phyloP scores from a whole-genome alignment of 1,284 basidiomycete species.

The Sutorius eximius region DNA sequence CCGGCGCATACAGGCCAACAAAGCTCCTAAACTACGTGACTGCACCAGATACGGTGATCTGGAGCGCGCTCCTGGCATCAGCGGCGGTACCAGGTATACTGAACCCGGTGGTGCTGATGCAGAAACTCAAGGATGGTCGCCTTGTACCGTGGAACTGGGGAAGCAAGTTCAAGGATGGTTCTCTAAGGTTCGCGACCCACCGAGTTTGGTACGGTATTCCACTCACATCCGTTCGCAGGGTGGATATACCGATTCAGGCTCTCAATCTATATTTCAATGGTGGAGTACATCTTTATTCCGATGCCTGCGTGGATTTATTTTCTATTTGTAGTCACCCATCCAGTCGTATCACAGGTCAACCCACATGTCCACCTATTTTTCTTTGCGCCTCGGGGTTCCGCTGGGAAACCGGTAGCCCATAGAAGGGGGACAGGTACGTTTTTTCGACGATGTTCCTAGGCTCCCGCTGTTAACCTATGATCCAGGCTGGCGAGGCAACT shows the following conservation, averaged over 20 bases:
- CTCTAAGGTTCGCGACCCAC: slow-evolving; percentile 56
- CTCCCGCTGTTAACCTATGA: background rate
- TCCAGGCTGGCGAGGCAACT: slow-evolving; percentile 93
- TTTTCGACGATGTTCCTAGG: background rate
- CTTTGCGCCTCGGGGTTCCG: slow-evolving; percentile 91
- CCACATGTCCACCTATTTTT: slow-evolving; percentile 99
- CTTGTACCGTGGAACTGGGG: slow-evolving; percentile 95
- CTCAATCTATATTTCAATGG: slow-evolving; percentile 94
- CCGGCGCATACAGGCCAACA: slow-evolving; percentile 64
- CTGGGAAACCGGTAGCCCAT: slow-evolving; percentile 91
- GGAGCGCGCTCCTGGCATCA: slow-evolving; percentile 77
- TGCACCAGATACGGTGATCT: slow-evolving; percentile 84
- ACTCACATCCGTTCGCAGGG: slow-evolving; percentile 41
- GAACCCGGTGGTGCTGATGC: slow-evolving; percentile 90
- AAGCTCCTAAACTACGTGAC: slow-evolving; percentile 96
- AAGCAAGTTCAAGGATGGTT: slow-evolving; percentile 90
- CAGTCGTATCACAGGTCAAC: slow-evolving; percentile 95
- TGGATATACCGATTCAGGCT: slow-evolving; percentile 93
- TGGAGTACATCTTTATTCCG: slow-evolving; percentile 21
- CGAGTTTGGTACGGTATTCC: background rate
- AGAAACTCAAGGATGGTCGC: slow-evolving; percentile 82
- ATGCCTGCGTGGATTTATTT: background rate
- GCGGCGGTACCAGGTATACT: slow-evolving; percentile 85
- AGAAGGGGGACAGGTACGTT: slow-evolving; percentile 81
- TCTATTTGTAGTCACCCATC: slow-evolving; percentile 75